phyloP scores from a whole-genome alignment of 2,329 filamentous ascomycete species.

The Metarhizium sp. region DNA sequence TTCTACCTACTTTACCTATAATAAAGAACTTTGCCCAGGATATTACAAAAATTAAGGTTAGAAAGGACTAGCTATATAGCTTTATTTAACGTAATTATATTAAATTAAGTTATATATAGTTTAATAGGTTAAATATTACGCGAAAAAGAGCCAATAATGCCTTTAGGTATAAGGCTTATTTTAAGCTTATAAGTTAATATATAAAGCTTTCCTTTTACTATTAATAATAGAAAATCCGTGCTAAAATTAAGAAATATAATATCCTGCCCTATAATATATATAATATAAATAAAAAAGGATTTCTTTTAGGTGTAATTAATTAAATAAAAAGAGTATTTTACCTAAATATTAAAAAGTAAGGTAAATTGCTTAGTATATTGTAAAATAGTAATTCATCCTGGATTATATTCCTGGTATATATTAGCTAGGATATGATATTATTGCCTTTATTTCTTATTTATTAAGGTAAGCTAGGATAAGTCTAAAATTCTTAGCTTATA shows the following conservation, averaged over 20 bases:
- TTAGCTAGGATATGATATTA: conserved; percentile 7
- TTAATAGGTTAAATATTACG: neutral
- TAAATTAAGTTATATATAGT: neutral
- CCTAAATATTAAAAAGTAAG: conserved; percentile 1
- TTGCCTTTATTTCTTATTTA: conserved; percentile 12
- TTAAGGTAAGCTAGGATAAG: neutral
- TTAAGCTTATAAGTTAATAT: neutral
- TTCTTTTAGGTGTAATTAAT: neutral
- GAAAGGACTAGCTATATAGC: neutral
- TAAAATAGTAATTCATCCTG: neutral
- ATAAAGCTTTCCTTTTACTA: neutral
- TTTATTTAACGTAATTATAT: neutral
- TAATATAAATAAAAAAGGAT: neutral
- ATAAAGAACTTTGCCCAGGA: no score
- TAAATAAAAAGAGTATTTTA: neutral
- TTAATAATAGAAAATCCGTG: neutral
- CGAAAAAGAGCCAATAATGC: neutral
- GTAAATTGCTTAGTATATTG: neutral
- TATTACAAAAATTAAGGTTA: no score
- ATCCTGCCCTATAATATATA: neutral
- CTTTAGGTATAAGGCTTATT: neutral
- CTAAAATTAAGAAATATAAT: neutral
- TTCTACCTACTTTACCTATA: no score
- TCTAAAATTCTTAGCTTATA: neutral
- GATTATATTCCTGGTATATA: conserved; percentile 2